Base-by-base conservation (phyloP, 495 filamentous ascomycete genomes). In the Neohortaea acidophila region DNA sequence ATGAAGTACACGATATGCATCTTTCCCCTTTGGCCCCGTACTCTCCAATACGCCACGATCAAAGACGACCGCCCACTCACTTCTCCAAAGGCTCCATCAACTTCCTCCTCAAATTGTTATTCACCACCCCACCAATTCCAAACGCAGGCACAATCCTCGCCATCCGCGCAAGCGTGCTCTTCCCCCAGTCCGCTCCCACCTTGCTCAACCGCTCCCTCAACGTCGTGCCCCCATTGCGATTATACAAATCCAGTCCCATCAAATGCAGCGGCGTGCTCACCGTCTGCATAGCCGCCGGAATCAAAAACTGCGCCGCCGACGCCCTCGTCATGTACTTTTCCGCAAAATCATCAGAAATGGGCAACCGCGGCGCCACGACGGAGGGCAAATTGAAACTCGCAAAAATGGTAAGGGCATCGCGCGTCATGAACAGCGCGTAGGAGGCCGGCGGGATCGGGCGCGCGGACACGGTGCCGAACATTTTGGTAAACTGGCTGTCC, bases 141-240 rank as follows among this genome's bases (percentile, higher is more conserved):
- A 94, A 94, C 13, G 87, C 87, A 33, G 89, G 87, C 19, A 96
- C 69, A 49, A 94, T 94, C 61, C 89, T 75, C 27, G 79, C 81
- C 64, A 94, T 81, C 34, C 89, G 65, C 47, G 87, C 87, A 51
- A 70, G 66, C 27, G 72, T 72, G 51, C 82, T 91, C 7, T 78
- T 66, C 18, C 67, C 62, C 69, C 85, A 94, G 52, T 94, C 85
- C 54, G 69, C 68, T 34, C 67, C 62, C 10, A 94, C 75, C 32
- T 72, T 68, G 12, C 58, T 47, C 59, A 67, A 67, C 27, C 87
- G 66, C 3, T 79, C 73, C 29, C 59, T 55, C 66, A 67, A 74
- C 2, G 47, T 53, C 13, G 70, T 39, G 13, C 38, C 40, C 31
- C 48, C 17, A 42, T 49, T 13, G 0, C 80, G 68, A 55, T 96